Conservation (phyloP, 2,329 filamentous ascomycete genomes). For the Didymella sp. region DNA sequence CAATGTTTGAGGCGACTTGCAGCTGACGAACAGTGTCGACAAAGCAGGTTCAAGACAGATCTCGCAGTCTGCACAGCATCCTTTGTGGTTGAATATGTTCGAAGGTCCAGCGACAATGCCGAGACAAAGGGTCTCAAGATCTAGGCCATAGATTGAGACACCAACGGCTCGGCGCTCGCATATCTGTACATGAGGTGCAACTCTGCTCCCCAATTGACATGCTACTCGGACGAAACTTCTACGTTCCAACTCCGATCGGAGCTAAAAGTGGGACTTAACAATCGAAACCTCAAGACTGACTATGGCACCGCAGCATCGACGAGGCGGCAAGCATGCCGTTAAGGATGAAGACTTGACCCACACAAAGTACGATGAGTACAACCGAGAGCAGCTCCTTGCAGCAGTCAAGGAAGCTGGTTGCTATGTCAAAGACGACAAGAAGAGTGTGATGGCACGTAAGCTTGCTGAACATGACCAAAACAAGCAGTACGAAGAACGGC, state of each 20-base stretch:
- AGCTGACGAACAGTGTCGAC: background rate
- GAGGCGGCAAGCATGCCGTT: conserved; percentile 42
- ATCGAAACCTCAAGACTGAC: background rate
- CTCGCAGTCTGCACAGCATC: background rate
- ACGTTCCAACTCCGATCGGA: too few relatives aligned
- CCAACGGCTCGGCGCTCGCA: background rate
- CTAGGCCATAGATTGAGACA: background rate
- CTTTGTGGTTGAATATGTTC: background rate
- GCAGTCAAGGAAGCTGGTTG: conserved; percentile 29
- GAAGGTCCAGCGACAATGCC: background rate
- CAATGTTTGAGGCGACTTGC: background rate
- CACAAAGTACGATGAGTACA: conserved; percentile 40
- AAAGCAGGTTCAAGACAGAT: background rate
- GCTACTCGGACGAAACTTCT: too few relatives aligned
- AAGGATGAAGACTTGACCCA: conserved; percentile 36
- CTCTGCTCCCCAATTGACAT: too few relatives aligned
- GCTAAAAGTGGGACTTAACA: background rate
- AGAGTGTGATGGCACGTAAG: conserved; percentile 35
- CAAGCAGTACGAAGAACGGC: conserved; percentile 6
- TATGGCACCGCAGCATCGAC: conserved; percentile 28
- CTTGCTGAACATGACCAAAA: conserved; percentile 23
- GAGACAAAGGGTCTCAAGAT: conserved; percentile 4
- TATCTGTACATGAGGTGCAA: too few relatives aligned
- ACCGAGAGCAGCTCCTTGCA: conserved; percentile 31
- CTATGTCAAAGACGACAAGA: conserved; percentile 43